Evolutionary conservation across 106 monocot genomes (phyloP).

Genomic region (Dactylorhiza incarnata): DNA sequence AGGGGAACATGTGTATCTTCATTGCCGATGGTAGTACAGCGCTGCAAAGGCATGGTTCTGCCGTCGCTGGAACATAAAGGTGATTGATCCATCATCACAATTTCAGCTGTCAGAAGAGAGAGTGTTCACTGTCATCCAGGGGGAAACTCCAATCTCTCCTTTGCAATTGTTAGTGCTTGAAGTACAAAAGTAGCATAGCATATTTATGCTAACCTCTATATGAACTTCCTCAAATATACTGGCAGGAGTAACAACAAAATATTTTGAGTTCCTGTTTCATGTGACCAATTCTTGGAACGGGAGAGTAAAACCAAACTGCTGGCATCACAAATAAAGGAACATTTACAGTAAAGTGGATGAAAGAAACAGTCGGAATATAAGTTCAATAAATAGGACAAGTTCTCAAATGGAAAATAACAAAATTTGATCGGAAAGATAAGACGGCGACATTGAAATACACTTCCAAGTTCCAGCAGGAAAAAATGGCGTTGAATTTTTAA

Average conservation of each 20-base stretch:
- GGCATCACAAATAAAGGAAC: neutral
- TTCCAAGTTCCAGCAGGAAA: neutral
- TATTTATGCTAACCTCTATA: neutral
- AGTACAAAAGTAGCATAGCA: too few relatives aligned
- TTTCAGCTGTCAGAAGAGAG: neutral
- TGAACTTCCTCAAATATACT: neutral
- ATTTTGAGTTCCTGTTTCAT: neutral
- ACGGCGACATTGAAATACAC: neutral
- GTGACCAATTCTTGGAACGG: neutral
- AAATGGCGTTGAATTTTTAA: neutral
- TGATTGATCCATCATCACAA: conserved; percentile 27
- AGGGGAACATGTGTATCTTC: conserved; percentile 77
- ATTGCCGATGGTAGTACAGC: conserved; percentile 26
- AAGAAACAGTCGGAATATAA: neutral
- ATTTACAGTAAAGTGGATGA: neutral
- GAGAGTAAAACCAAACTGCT: neutral
- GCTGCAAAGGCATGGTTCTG: conserved; percentile 42
- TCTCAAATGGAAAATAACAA: neutral
- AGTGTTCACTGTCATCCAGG: neutral
- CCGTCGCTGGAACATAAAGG: conserved; percentile 52
- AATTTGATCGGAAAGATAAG: neutral
- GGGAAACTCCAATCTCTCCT: neutral
- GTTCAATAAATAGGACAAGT: neutral
- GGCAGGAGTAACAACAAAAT: neutral
- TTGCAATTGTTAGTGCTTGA: neutral